Conservation (phyloP, 306 rosid species). For the Cucumis melo region DNA sequence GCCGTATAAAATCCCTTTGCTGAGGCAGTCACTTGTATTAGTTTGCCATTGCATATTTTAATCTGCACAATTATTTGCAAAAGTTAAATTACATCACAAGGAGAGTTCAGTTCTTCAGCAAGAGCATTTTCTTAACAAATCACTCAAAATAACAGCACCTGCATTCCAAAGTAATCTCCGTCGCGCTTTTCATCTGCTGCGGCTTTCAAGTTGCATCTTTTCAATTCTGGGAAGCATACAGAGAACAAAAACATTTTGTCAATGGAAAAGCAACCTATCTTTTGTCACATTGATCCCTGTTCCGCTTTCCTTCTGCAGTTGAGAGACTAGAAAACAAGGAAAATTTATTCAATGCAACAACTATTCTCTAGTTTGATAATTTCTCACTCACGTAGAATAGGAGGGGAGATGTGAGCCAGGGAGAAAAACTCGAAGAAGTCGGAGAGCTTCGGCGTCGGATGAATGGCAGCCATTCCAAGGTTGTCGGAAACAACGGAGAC, state of each 20-base stretch:
- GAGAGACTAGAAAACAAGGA: neutral
- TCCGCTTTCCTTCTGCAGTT: neutral
- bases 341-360: neutral
- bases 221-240: constrained; percentile 30
- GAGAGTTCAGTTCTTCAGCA: neutral
- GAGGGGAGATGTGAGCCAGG: constrained; percentile 56
- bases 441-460: constrained; percentile 80
- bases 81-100: neutral
- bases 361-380: neutral
- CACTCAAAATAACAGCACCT: constrained; percentile 26
- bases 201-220: constrained; percentile 41
- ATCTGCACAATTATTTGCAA: constrained; percentile 36
- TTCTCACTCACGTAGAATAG: constrained; percentile 50
- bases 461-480: constrained; percentile 79
- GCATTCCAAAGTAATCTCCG: constrained; percentile 60
- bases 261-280: neutral
- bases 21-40: constrained; percentile 67
- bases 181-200: constrained; percentile 26
- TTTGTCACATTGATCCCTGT: neutral
- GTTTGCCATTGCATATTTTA: constrained; percentile 82
- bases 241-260: neutral
- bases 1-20: constrained; percentile 71
- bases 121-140: neutral
- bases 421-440: constrained; percentile 90
- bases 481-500: constrained; percentile 51